These are phyloP conservation scores for Piloderma croceum DNA, from an alignment of 768 basidiomycete species.

Conservation along the genomic window DNA sequence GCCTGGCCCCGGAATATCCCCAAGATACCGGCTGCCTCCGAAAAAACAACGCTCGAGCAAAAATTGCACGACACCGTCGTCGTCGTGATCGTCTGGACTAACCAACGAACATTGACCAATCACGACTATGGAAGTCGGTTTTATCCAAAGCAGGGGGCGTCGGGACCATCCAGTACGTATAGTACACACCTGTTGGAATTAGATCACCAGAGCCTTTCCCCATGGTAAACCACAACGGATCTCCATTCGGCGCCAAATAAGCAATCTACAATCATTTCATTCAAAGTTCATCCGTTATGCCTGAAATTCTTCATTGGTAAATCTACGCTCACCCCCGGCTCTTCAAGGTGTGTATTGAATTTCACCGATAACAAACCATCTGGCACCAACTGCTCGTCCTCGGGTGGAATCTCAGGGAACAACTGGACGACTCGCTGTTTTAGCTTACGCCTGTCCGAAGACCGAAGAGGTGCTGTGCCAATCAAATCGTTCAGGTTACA, in stretches of 20 bases:
- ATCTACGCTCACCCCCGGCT: slow-evolving; percentile 54
- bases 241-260: slow-evolving; percentile 58
- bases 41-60: no score
- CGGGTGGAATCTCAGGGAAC: slow-evolving; percentile 47
- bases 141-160: background rate
- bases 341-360: slow-evolving; percentile 57
- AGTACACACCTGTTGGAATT: slow-evolving; percentile 56
- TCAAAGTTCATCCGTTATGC: slow-evolving; percentile 2
- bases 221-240: slow-evolving; percentile 75
- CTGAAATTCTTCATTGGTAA: background rate
- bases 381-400: slow-evolving; percentile 66
- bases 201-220: slow-evolving; percentile 64
- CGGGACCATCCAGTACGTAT: background rate
- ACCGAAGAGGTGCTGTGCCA: slow-evolving; percentile 52
- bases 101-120: background rate
- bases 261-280: slow-evolving; percentile 40
- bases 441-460: slow-evolving; percentile 69
- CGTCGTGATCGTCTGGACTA: no score
- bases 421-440: slow-evolving; percentile 49
- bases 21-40: no score
- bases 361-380: slow-evolving; percentile 67
- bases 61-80: no score
- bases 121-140: background rate
- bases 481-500: background rate
- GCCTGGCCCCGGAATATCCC: no score